These are phyloP conservation scores for Leccinum sublutescens DNA, from an alignment of 768 basidiomycete genomes.

Conservation along the genomic window DNA sequence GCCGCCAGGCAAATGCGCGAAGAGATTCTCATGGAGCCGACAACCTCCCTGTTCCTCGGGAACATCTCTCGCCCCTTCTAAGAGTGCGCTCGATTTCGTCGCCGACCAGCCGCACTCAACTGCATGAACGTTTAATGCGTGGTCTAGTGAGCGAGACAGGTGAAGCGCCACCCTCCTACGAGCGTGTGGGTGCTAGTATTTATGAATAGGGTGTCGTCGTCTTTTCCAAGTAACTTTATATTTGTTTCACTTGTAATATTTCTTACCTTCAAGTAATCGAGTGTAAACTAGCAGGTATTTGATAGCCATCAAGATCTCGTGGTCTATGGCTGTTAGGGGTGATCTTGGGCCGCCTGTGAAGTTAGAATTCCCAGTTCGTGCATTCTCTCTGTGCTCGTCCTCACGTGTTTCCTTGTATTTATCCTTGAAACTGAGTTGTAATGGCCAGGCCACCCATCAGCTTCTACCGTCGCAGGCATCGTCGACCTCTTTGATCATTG, in stretches of 20 bases:
- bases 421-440: not conserved
- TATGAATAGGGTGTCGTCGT: not conserved
- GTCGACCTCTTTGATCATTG: conserved; percentile 20
- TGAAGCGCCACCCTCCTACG: conserved; percentile 70
- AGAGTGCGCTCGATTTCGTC: conserved; percentile 34
- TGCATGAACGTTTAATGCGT: conserved; percentile 78
- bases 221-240: not conserved
- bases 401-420: not conserved
- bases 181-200: not conserved
- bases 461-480: conserved; percentile 20
- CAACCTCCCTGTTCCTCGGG: conserved; percentile 1
- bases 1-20: conserved; percentile 13
- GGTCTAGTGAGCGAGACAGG: conserved; percentile 81
- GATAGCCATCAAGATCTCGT: not conserved
- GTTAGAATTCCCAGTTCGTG: no score
- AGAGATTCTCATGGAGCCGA: not conserved
- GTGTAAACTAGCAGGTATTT: not conserved
- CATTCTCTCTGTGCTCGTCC: not conserved
- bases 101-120: conserved; percentile 42
- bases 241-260: not conserved
- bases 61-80: conserved; percentile 33
- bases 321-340: not conserved
- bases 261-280: not conserved
- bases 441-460: conserved; percentile 15
- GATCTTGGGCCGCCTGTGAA: not conserved